Evolutionary conservation across 2,329 filamentous ascomycete species (phyloP).

Genomic region (Thermothelomyces thermophilus): DNA sequence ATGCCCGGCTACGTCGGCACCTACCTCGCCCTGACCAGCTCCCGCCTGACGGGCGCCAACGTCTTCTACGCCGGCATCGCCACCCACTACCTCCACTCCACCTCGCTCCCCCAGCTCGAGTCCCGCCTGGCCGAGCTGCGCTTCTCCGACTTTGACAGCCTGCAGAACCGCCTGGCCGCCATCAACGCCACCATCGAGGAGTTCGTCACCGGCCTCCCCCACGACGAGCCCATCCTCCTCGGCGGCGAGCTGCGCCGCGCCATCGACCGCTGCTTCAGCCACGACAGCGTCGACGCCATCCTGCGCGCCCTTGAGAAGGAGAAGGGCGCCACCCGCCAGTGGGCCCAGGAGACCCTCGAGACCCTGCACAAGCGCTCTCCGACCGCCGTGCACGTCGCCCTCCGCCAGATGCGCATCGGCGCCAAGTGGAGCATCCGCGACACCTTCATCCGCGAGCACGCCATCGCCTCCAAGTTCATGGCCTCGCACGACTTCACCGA

Average conservation of each 20-base stretch:
- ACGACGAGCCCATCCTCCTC: slow-evolving; percentile 61
- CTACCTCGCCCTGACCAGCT: slow-evolving; percentile 88
- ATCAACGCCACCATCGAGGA: slow-evolving; percentile 90
- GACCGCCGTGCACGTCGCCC: slow-evolving; percentile 75
- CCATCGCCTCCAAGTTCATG: slow-evolving; percentile 86
- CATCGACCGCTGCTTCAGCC: slow-evolving; percentile 77
- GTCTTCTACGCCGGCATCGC: slow-evolving; percentile 87
- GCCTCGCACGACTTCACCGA: slow-evolving; percentile 82
- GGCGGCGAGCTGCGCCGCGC: slow-evolving; percentile 65
- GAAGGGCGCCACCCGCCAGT: slow-evolving; percentile 52
- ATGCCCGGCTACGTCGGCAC: slow-evolving; percentile 83
- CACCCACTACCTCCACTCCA: slow-evolving; percentile 94
- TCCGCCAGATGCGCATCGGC: slow-evolving; percentile 75
- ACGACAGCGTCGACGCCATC: slow-evolving; percentile 62
- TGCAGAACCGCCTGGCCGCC: slow-evolving; percentile 57
- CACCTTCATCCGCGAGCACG: slow-evolving; percentile 79
- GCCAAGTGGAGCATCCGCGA: slow-evolving; percentile 71
- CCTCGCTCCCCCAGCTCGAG: slow-evolving; percentile 73
- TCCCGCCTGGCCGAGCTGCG: slow-evolving; percentile 79
- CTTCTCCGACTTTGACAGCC: slow-evolving; percentile 69
- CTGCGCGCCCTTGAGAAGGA: slow-evolving; percentile 58
- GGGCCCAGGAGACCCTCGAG: slow-evolving; percentile 71
- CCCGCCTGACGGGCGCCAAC: slow-evolving; percentile 73
- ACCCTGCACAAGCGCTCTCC: slow-evolving; percentile 76
- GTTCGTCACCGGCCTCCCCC: slow-evolving; percentile 78